Percentiles rank a stretch among this genome's conserved stretches.
These are phyloP conservation scores for Termitomyces sp. DNA, from an alignment of 768 basidiomycete genomes.

Conservation along the genomic window DNA sequence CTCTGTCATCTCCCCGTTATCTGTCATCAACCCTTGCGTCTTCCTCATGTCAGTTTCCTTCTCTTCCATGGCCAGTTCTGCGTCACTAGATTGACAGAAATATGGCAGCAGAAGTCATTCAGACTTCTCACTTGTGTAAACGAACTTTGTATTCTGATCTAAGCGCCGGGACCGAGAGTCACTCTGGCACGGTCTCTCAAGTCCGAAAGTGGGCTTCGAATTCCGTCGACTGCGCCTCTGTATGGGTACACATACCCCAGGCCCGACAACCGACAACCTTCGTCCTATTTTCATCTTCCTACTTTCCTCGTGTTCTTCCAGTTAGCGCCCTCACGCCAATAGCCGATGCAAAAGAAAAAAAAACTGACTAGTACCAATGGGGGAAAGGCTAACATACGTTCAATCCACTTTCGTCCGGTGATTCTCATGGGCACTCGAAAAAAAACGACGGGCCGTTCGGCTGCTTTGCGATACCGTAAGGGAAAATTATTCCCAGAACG, in stretches of 20 bases:
- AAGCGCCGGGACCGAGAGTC: slow-evolving; percentile 3
- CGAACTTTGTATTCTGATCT: slow-evolving; percentile 2
- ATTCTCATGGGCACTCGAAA: not conserved
- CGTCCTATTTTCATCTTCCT: not conserved
- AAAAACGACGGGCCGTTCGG: slow-evolving; percentile 11
- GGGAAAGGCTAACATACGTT: slow-evolving; percentile 6
- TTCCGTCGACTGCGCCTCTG: not conserved
- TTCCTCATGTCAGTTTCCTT: slow-evolving; percentile 1
- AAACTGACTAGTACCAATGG: slow-evolving; percentile 10
- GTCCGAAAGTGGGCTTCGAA: too few relatives aligned
- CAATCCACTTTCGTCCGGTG: not conserved
- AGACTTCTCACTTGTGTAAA: not conserved
- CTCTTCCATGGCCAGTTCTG: not conserved
- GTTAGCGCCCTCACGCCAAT: not conserved
- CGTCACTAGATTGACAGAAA: slow-evolving; percentile 8
- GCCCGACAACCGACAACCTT: not conserved
- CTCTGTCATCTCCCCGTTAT: not conserved
- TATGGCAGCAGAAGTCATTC: not conserved
- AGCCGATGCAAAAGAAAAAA: not conserved
- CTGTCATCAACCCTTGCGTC: not conserved
- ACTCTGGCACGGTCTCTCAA: slow-evolving; percentile 5
- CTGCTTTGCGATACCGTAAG: not conserved
- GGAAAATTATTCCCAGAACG: not conserved
- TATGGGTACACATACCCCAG: not conserved
- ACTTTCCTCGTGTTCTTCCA: not conserved